phyloP scores from a whole-genome alignment of 73 alveolate species.

The Diophrys sp. region DNA sequence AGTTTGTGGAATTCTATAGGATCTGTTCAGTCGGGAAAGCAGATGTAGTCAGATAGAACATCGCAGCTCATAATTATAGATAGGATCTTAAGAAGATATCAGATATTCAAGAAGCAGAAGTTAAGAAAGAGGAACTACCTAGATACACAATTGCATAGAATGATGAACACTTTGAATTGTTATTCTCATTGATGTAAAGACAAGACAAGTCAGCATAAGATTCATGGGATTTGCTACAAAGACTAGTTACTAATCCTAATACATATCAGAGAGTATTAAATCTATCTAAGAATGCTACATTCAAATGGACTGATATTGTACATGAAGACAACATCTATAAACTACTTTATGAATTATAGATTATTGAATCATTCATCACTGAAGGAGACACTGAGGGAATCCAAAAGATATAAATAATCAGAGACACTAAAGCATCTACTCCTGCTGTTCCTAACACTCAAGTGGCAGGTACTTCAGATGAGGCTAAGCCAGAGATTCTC shows the following conservation, averaged over 20 bases:
- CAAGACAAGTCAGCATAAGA: conserved; percentile 51
- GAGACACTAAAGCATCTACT: conserved; percentile 8
- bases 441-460: too few species aligned
- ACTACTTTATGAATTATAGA: conserved; percentile 64
- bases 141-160: conserved; percentile 66
- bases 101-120: conserved; percentile 32
- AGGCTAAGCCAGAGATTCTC: neutral
- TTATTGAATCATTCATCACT: conserved; percentile 70
- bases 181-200: conserved; percentile 49
- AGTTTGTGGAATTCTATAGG: conserved; percentile 70
- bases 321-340: conserved; percentile 58
- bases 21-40: conserved; percentile 49
- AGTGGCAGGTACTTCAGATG: too few species aligned
- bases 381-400: conserved; percentile 51
- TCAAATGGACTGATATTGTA: conserved; percentile 59
- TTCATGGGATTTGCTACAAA: conserved; percentile 59
- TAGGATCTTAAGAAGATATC: conserved; percentile 63
- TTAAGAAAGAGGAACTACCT: conserved; percentile 57
- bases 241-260: conserved; percentile 68
- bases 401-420: conserved; percentile 21
- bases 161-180: conserved; percentile 57
- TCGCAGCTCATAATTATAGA: conserved; percentile 64
- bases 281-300: conserved; percentile 28
- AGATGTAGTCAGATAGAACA: conserved; percentile 77
- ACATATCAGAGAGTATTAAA: conserved; percentile 35